Evolutionary conservation across 805 yeast genomes (phyloP), one percentile per base, ranked within the genome.

Genomic region (Pichia scutulata): DNA sequence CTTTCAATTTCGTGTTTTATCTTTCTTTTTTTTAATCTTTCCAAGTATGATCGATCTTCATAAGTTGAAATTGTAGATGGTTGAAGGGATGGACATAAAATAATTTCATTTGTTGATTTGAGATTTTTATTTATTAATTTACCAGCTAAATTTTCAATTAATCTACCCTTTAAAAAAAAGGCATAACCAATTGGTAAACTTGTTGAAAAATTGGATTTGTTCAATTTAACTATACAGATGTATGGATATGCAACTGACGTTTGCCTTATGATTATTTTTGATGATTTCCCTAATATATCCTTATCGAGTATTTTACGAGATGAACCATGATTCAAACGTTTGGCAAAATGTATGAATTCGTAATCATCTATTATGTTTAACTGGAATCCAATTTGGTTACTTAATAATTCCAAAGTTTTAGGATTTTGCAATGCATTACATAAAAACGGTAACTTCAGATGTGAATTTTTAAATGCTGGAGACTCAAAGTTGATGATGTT

Each of bases 341-440:
- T 56, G 6, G 65, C 59, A 48, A 60, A 60, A 53, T 76, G 80
- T 4, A 76, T 81, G 39, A 78, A 67, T 60, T 80, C 84, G 57
- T 73, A 78, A 50, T 78, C 82, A 63, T 70, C 61, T 30, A 76
- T 66, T 1, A 72, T 60, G 39, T 71, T 73, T 47, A 77, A 63
- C 10, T 75, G 78, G 28, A 74, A 75, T 0, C 81, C 82, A 1
- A 84, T 77, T 70, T 78, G 75, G 5, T 59, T 64, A 51, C 73
- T 70, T 23, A 80, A 61, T 40, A 76, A 69, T 39, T 72, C 74
- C 52, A 70, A 57, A 2, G 82, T 75, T 56, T 70, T 68, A 10
- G 78, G 77, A 55, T 75, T 74, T 6, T 72, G 72, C 80, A 82
- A 76, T 13, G 84, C 84, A 19, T 67, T 69, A 57, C 71, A 66